phyloP scores from a whole-genome alignment of 345 rosid species.

The Acer saccharum region DNA sequence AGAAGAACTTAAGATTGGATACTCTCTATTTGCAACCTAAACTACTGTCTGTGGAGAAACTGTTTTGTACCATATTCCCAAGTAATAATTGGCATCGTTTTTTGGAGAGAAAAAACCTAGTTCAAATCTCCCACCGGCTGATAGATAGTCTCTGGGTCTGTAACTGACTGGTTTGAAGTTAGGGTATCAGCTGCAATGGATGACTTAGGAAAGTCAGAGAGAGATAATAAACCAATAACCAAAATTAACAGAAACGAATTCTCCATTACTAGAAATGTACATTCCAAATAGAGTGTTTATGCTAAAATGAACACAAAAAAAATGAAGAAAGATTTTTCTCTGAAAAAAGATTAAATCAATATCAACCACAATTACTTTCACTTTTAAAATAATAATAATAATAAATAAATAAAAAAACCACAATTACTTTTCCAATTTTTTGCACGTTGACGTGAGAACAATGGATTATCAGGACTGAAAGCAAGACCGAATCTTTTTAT shows the following conservation, averaged over 20 bases:
- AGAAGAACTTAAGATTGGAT: constrained; percentile 17
- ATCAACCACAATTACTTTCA: no score
- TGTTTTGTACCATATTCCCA: constrained; percentile 44
- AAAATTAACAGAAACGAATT: background rate
- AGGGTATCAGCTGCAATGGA: constrained; percentile 10
- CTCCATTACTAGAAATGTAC: background rate
- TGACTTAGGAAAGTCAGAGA: background rate
- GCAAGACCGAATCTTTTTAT: no score
- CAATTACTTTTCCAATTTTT: no score
- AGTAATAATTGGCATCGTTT: constrained; percentile 26
- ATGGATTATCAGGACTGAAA: no score
- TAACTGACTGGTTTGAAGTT: background rate
- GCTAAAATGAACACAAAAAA: no score
- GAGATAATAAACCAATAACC: background rate
- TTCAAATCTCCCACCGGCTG: constrained; percentile 21
- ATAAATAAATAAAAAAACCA: no score
- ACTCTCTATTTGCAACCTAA: constrained; percentile 49
- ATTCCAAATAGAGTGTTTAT: background rate
- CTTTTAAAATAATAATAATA: no score
- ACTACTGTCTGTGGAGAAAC: constrained; percentile 15
- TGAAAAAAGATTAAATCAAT: no score
- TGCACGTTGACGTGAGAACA: no score
- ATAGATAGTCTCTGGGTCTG: constrained; percentile 19
- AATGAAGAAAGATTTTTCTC: no score
- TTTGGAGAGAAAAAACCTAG: constrained; percentile 29